Evolutionary conservation across 257 asterid species (phyloP).

Genomic region (Primulina eburnea): DNA sequence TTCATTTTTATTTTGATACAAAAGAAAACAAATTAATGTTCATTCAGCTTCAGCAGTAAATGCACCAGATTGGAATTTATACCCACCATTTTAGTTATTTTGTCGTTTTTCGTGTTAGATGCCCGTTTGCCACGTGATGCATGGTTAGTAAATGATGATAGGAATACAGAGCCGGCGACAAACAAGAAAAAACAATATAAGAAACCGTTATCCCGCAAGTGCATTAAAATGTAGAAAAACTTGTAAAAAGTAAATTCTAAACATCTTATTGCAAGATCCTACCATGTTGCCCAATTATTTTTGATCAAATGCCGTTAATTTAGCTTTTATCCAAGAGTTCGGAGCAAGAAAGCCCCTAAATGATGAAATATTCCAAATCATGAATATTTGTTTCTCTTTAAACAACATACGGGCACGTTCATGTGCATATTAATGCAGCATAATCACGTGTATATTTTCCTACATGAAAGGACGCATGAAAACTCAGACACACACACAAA

Average conservation of each 20-base stretch:
- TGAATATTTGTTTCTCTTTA: background rate
- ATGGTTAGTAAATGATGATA: slow-evolving; percentile 12
- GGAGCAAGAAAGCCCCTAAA: too few species aligned
- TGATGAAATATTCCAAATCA: too few species aligned
- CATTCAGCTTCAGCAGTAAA: background rate
- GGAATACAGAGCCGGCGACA: background rate
- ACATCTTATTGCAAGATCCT: slow-evolving; percentile 12
- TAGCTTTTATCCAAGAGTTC: too few species aligned
- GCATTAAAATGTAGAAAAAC: slow-evolving; percentile 14
- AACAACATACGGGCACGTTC: background rate
- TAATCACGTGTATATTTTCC: slow-evolving; percentile 12
- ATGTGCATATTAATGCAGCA: slow-evolving; percentile 1
- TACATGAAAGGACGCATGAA: background rate
- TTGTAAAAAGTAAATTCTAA: slow-evolving; percentile 8
- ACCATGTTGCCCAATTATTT: slow-evolving; percentile 5
- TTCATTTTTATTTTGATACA: background rate
- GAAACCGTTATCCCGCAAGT: slow-evolving; percentile 5
- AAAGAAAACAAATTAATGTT: background rate
- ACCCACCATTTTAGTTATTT: background rate
- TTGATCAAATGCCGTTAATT: background rate
- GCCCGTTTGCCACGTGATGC: slow-evolving; percentile 17
- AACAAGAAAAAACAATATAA: background rate
- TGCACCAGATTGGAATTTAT: background rate
- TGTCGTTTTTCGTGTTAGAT: background rate
- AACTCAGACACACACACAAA: background rate